Conservation (phyloP, 1,284 basidiomycete genomes). For the Ganoderma multipileum region DNA sequence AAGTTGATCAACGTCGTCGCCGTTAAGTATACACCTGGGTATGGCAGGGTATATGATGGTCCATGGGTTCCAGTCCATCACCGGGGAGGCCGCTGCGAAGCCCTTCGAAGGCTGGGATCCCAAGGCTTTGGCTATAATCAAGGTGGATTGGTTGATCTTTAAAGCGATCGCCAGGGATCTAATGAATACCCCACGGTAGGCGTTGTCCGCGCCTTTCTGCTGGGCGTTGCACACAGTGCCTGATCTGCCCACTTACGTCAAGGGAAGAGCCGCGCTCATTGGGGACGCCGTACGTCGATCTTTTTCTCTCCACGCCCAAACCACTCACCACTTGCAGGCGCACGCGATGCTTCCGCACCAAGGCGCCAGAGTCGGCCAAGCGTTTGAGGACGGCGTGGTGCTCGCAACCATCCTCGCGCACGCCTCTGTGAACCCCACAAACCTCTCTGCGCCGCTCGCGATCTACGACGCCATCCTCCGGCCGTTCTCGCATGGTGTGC, state of each 20-base stretch:
- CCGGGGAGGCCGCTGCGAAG: conserved; percentile 28
- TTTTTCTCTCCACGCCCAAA: background rate
- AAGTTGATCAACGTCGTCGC: conserved; percentile 34
- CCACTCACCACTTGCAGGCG: conserved; percentile 8
- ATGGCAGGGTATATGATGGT: conserved; percentile 29
- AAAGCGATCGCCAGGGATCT: too few relatives aligned
- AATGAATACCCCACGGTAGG: background rate
- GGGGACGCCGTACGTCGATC: conserved; percentile 39
- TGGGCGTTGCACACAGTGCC: conserved; percentile 36
- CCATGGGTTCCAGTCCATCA: conserved; percentile 33
- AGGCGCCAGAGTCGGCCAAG: conserved; percentile 49
- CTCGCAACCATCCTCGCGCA: conserved; percentile 19
- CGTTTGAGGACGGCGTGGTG: conserved; percentile 38
- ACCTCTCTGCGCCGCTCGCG: conserved; percentile 7
- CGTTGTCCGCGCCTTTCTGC: conserved; percentile 6
- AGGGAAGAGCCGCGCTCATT: conserved; percentile 35
- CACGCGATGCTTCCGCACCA: conserved; percentile 42
- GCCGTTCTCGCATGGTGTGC: conserved; percentile 21
- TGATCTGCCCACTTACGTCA: conserved; percentile 34
- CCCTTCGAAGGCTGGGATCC: conserved; percentile 36
- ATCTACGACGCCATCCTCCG: conserved; percentile 23
- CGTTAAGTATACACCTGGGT: conserved; percentile 25
- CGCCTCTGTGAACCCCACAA: background rate
- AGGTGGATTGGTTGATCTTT: conserved; percentile 1
- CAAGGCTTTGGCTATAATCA: conserved; percentile 33